Conservation (phyloP, 306 rosid genomes). For the Astragalus membranaceus region DNA sequence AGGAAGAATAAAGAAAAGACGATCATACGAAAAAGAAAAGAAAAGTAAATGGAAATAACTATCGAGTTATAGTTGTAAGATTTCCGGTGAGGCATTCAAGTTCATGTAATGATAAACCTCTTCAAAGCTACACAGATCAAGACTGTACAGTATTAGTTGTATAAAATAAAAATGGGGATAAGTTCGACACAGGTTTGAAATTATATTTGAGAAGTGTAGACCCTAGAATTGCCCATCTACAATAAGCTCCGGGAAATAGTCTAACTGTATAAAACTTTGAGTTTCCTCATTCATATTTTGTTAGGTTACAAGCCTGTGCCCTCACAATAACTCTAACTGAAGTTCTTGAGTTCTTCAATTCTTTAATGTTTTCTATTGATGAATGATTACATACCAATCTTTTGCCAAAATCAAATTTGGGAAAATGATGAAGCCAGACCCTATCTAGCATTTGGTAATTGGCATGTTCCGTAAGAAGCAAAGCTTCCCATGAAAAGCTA, state of each 20-base stretch:
- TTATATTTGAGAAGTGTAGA: background rate
- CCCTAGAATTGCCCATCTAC: background rate
- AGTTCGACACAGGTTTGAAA: background rate
- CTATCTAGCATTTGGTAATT: background rate
- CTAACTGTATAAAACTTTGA: background rate
- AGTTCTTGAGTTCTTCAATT: background rate
- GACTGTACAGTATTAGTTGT: background rate
- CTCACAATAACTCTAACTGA: background rate
- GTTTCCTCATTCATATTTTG: no score
- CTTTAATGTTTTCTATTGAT: background rate
- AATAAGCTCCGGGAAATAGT: background rate
- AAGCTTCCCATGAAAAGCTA: background rate
- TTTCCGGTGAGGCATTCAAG: background rate
- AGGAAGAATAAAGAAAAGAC: background rate
- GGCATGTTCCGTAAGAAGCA: background rate
- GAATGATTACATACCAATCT: background rate
- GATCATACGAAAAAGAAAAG: background rate
- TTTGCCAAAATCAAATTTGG: background rate
- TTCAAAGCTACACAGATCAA: background rate
- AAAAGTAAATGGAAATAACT: background rate
- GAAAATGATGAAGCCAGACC: background rate
- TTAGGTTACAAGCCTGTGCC: background rate
- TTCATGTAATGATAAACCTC: slow-evolving; percentile 6
- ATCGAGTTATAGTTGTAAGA: background rate
- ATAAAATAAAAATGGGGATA: background rate